phyloP scores from a whole-genome alignment of 768 basidiomycete genomes.

The Butyriboletus loyo region DNA sequence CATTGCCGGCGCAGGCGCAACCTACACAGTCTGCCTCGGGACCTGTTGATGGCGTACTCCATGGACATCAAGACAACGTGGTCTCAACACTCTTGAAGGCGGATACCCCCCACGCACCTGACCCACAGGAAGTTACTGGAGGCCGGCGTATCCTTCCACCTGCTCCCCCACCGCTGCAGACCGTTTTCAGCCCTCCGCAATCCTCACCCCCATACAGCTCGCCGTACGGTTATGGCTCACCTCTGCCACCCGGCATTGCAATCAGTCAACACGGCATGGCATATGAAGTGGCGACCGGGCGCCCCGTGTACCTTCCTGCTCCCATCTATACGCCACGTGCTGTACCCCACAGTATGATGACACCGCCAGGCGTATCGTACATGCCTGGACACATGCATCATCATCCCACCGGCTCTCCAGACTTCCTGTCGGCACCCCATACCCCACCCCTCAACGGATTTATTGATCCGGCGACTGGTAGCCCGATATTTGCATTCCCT shows the following conservation, averaged over 20 bases:
- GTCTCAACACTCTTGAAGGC: constrained; percentile 28
- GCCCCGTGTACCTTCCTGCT: constrained; percentile 67
- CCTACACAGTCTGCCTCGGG: constrained; percentile 7
- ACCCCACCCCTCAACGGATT: constrained; percentile 63
- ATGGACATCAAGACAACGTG: constrained; percentile 28
- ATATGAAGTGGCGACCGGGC: constrained; percentile 82
- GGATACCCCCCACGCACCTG: constrained; percentile 24
- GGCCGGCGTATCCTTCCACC: constrained; percentile 34
- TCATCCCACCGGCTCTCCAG: constrained; percentile 56
- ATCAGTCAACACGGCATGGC: constrained; percentile 73
- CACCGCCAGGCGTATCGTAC: constrained; percentile 48
- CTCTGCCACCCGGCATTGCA: constrained; percentile 68
- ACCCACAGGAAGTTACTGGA: constrained; percentile 18
- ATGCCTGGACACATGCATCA: constrained; percentile 64
- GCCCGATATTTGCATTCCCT: constrained; percentile 72
- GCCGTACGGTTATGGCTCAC: constrained; percentile 56
- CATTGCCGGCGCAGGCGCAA: constrained; percentile 11
- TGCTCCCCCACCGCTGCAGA: constrained; percentile 42
- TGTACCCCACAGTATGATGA: constrained; percentile 52
- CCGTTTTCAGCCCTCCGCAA: constrained; percentile 39
- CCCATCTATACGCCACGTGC: constrained; percentile 71
- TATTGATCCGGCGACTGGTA: constrained; percentile 62
- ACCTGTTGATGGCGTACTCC: constrained; percentile 18
- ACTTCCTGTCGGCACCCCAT: constrained; percentile 57
- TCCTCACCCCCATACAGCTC: constrained; percentile 64